Base-by-base conservation (phyloP, 1,139 yeast species). In the Geotrichum bryndzae region DNA sequence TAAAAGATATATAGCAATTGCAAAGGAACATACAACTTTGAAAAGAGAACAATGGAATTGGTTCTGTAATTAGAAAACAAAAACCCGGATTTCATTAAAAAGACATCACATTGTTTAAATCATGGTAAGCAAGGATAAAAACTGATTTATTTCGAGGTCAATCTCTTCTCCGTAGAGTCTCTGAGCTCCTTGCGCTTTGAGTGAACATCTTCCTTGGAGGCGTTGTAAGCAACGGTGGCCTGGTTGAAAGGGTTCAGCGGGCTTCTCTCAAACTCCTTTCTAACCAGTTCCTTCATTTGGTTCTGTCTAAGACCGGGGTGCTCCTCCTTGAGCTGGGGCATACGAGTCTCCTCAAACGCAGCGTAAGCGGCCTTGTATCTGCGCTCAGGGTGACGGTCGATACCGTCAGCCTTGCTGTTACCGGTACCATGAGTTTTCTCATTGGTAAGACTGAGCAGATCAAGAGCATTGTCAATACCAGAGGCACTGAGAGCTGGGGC, bases 361-460 rank as follows among this genome's bases (percentile, higher is more conserved):
- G 83, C 80, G 65, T 80, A 80, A 0, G 96, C 96, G 22, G 95
- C 91, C 78, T 89, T 90, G 74, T 86, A 88, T 72, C 96, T 82
- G 75, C 96, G 82, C 77, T 89, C 96, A 10, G 96, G 96, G 69
- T 89, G 96, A 73, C 90, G 85, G 67, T 89, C 96, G 62, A 89
- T 78, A 63, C 85, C 90, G 70, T 85, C 87, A 66, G 80, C 78
- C 62, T 77, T 80, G 56, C 79, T 76, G 29, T 88, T 82, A 22
- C 72, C 73, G 6, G 63, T 65, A 29, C 65, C 64, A 41, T 65
- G 63, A 23, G 64, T 54, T 46, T 61, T 60, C n/a, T 58, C 59
- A 23, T 54, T 52, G 22, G 77, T 67, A 72, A 89, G 79, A 5
- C 88, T 81, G 72, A 89, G 79, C 2, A 96, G 96, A 61, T 88